phyloP scores from a whole-genome alignment of 2,329 filamentous ascomycete species.

The Pseudonectria foliicola region DNA sequence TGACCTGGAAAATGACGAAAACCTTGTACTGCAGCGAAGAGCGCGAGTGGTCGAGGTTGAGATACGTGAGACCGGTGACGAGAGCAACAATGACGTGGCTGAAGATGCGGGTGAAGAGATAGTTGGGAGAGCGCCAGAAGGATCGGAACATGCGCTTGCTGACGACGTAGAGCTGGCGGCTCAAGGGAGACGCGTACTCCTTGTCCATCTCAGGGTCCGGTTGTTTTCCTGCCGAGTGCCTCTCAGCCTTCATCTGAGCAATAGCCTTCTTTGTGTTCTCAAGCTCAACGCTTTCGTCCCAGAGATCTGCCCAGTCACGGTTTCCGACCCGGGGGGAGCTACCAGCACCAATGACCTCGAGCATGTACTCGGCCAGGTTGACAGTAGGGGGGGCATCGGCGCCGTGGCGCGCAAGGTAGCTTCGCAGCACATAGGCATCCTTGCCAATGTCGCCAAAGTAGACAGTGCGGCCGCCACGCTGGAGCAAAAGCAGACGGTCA shows the following conservation, averaged over 20 bases:
- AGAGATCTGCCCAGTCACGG: slow-evolving; percentile 74
- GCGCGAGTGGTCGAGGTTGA: slow-evolving; percentile 69
- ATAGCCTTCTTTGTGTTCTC: slow-evolving; percentile 61
- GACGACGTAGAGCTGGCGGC: slow-evolving; percentile 73
- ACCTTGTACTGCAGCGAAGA: slow-evolving; percentile 76
- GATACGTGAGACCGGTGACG: slow-evolving; percentile 70
- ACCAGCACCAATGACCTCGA: slow-evolving; percentile 75
- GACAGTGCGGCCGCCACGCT: slow-evolving; percentile 71
- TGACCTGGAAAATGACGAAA: slow-evolving; percentile 86
- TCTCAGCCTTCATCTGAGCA: slow-evolving; percentile 54
- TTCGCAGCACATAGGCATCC: slow-evolving; percentile 63
- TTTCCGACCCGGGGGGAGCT: slow-evolving; percentile 64
- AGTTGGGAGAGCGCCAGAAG: slow-evolving; percentile 83
- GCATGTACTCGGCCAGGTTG: slow-evolving; percentile 71
- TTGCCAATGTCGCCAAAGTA: slow-evolving; percentile 82
- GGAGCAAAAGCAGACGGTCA: slow-evolving; percentile 70
- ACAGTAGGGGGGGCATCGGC: slow-evolving; percentile 50
- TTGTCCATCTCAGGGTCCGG: slow-evolving; percentile 51
- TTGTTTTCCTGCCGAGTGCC: slow-evolving; percentile 33
- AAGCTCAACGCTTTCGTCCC: slow-evolving; percentile 66
- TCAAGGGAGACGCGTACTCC: slow-evolving; percentile 76
- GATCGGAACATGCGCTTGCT: slow-evolving; percentile 65
- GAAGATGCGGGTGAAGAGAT: slow-evolving; percentile 81
- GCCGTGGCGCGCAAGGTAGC: slow-evolving; percentile 53
- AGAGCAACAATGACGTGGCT: slow-evolving; percentile 75